phyloP scores from a whole-genome alignment of 305 asterid genomes.

The Caryopteris hybrid region DNA sequence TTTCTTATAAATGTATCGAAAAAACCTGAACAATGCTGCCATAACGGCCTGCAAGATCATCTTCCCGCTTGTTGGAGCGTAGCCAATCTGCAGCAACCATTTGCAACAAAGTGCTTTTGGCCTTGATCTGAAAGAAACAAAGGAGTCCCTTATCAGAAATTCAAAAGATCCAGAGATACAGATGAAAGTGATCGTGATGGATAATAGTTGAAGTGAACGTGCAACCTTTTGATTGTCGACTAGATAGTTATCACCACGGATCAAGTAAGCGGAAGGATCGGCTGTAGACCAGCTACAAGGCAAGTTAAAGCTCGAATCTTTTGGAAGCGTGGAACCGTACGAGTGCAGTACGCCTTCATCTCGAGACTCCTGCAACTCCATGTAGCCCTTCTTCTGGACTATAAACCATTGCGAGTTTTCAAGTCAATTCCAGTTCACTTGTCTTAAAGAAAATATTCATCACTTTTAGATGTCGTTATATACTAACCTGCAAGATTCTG shows the following conservation, averaged over 20 bases:
- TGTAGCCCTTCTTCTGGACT: constrained; percentile 70
- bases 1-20: neutral
- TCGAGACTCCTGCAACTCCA: constrained; percentile 66
- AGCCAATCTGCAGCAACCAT: constrained; percentile 87
- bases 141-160: neutral
- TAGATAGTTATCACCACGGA: constrained; percentile 76
- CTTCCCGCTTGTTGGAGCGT: constrained; percentile 65
- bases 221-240: constrained; percentile 66
- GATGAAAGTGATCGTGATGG: neutral
- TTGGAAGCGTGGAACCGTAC: constrained; percentile 77
- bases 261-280: constrained; percentile 74
- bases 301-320: constrained; percentile 53
- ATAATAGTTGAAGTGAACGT: neutral
- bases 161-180: neutral
- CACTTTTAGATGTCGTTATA: neutral
- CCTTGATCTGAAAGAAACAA: constrained; percentile 49
- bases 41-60: constrained; percentile 59
- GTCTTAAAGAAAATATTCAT: neutral
- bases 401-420: constrained; percentile 9
- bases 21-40: constrained; percentile 76
- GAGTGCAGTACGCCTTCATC: constrained; percentile 38
- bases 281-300: constrained; percentile 76
- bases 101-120: constrained; percentile 63
- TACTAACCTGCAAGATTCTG: constrained; percentile 65
- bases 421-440: neutral